Conservation (phyloP, 2,329 filamentous ascomycete species). For the Trichoderma sp. region DNA sequence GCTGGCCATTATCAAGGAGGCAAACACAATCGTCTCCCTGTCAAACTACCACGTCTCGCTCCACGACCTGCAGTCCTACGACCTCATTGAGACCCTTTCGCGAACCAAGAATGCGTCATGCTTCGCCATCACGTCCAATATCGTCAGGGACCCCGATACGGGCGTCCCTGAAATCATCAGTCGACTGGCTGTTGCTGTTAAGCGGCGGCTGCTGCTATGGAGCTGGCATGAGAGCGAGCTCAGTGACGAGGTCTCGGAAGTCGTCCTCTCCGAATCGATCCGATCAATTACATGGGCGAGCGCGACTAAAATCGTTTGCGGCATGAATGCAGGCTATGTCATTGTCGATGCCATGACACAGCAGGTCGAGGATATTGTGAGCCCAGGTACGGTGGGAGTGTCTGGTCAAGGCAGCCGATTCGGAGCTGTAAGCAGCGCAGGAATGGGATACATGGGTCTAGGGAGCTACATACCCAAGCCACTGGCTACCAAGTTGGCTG, state of each 20-base stretch:
- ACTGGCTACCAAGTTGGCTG: slow-evolving; percentile 76
- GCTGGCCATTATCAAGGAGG: slow-evolving; percentile 93
- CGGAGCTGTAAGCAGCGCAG: slow-evolving; percentile 77
- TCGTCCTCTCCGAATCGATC: slow-evolving; percentile 78
- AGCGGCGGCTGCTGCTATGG: slow-evolving; percentile 87
- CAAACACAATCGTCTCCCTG: slow-evolving; percentile 84
- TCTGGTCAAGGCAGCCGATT: slow-evolving; percentile 70
- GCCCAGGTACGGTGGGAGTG: slow-evolving; percentile 69
- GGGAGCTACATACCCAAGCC: slow-evolving; percentile 90
- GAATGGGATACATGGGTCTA: slow-evolving; percentile 97
- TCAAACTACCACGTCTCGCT: slow-evolving; percentile 89
- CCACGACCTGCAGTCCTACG: slow-evolving; percentile 84
- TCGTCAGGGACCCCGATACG: slow-evolving; percentile 83
- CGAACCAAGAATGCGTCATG: slow-evolving; percentile 85
- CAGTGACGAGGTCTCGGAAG: slow-evolving; percentile 69
- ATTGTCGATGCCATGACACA: slow-evolving; percentile 81
- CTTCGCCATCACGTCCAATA: slow-evolving; percentile 94
- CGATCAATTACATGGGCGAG: slow-evolving; percentile 90
- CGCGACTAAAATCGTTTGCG: slow-evolving; percentile 82
- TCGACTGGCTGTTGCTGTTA: slow-evolving; percentile 86
- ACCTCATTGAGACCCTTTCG: slow-evolving; percentile 74
- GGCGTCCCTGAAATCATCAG: slow-evolving; percentile 93
- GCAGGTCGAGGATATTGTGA: slow-evolving; percentile 74
- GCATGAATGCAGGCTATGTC: slow-evolving; percentile 88
- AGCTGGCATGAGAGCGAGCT: slow-evolving; percentile 96